Conservation (phyloP, 2,329 filamentous ascomycete genomes). For the Arthrobotrys pseudoclavata region DNA sequence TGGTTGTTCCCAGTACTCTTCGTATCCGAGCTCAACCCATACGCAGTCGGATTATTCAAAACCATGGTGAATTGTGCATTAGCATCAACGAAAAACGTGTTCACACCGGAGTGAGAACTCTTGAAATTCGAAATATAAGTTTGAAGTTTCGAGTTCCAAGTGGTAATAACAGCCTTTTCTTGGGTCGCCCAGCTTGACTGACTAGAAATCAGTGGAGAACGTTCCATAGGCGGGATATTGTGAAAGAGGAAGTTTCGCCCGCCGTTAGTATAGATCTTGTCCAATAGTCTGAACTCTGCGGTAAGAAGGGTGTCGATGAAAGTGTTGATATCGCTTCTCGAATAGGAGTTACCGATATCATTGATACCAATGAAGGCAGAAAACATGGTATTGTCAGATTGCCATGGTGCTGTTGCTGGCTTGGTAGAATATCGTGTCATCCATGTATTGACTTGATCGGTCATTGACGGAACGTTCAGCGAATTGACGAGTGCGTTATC, state of each 20-base stretch:
- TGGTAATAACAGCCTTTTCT: slow-evolving; percentile 35
- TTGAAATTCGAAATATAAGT: slow-evolving; percentile 48
- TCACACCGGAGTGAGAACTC: slow-evolving; percentile 32
- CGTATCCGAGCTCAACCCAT: slow-evolving; percentile 30
- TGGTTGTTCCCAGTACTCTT: slow-evolving; percentile 37
- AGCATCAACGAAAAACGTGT: slow-evolving; percentile 29
- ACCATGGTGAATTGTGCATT: slow-evolving; percentile 34
- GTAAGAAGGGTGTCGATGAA: slow-evolving; percentile 47
- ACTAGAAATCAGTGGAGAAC: slow-evolving; percentile 36
- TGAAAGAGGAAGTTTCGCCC: slow-evolving; percentile 38
- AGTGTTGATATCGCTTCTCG: slow-evolving; percentile 35
- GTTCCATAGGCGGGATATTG: slow-evolving; percentile 42
- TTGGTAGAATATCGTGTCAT: slow-evolving; percentile 29
- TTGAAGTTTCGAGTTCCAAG: slow-evolving; percentile 38
- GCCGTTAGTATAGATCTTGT: slow-evolving; percentile 24
- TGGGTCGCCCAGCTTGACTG: slow-evolving; percentile 32
- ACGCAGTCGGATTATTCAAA: slow-evolving; percentile 32
- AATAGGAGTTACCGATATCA: slow-evolving; percentile 67
- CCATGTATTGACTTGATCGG: slow-evolving; percentile 43
- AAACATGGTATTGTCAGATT: slow-evolving; percentile 66
- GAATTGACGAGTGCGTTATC: slow-evolving; percentile 35
- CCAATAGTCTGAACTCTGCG: slow-evolving; percentile 25
- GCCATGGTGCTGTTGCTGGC: slow-evolving; percentile 64
- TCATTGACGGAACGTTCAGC: slow-evolving; percentile 22
- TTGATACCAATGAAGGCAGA: slow-evolving; percentile 72